Evolutionary conservation across 345 rosid species (phyloP).

Genomic region (Nephelium lappaceum): DNA sequence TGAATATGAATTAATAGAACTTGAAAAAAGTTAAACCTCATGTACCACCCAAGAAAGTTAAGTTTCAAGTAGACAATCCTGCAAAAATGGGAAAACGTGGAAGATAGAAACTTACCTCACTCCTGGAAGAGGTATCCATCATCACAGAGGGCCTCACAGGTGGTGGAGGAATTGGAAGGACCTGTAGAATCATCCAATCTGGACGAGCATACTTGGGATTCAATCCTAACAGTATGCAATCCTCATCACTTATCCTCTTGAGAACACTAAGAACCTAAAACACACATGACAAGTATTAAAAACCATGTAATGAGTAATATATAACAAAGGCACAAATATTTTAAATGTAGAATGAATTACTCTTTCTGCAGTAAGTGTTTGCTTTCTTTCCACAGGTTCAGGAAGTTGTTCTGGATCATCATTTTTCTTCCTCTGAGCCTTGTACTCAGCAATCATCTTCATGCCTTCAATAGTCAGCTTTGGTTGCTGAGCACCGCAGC

Average conservation of each 20-base stretch:
- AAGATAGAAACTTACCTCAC: constrained; percentile 59
- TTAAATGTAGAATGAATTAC: constrained; percentile 34
- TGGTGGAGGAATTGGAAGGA: constrained; percentile 98
- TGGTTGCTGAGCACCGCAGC: constrained; percentile 95
- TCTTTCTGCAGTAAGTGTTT: constrained; percentile 92
- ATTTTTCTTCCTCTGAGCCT: constrained; percentile 69
- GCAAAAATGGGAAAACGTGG: not conserved
- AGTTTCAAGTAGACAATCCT: not conserved
- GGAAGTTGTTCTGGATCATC: constrained; percentile 95
- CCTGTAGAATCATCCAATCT: constrained; percentile 98
- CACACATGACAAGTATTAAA: constrained; percentile 12
- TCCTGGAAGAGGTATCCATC: constrained; percentile 93
- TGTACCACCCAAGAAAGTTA: not conserved
- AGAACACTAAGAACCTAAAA: constrained; percentile 82
- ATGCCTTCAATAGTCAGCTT: constrained; percentile 91
- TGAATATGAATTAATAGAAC: not conserved
- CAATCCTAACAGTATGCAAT: constrained; percentile 82
- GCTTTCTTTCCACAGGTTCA: constrained; percentile 93
- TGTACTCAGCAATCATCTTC: constrained; percentile 95
- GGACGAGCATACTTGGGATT: constrained; percentile 98
- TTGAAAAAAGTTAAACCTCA: not conserved
- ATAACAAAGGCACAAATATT: constrained; percentile 3
- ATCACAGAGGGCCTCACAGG: constrained; percentile 99
- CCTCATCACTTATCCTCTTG: constrained; percentile 94
- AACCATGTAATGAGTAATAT: not conserved